These are phyloP conservation scores for Chalciporus sp. DNA, from an alignment of 1,284 basidiomycete species.

Conservation along the genomic window DNA sequence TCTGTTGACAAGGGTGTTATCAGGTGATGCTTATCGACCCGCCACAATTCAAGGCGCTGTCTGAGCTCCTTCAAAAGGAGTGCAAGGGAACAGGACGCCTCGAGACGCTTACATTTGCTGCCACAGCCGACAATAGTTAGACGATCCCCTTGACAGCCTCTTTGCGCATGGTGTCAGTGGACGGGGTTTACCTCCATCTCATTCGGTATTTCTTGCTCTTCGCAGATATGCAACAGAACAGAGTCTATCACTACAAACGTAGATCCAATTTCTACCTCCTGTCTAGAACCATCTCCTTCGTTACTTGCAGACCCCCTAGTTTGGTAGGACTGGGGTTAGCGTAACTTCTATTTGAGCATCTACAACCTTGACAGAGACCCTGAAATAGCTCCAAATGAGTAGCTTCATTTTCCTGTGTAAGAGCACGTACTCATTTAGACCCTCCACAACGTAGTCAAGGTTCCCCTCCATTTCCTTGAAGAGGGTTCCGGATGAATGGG, in stretches of 20 bases:
- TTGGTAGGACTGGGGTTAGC: conserved; percentile 13
- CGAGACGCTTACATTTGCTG: conserved; percentile 79
- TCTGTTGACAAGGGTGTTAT: conserved; percentile 7
- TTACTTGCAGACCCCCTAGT: conserved; percentile 6
- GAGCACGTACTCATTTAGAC: conserved; percentile 22
- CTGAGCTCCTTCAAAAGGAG: conserved; percentile 88
- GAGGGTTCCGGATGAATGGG: conserved; percentile 53
- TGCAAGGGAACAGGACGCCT: conserved; percentile 84
- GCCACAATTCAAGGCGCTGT: conserved; percentile 85
- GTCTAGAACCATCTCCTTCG: background rate
- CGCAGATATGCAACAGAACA: background rate
- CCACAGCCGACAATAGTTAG: conserved; percentile 47
- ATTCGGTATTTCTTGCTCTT: background rate
- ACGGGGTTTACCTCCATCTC: background rate
- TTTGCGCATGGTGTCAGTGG: background rate
- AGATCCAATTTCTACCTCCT: background rate
- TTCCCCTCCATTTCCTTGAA: conserved; percentile 12
- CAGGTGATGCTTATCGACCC: conserved; percentile 94
- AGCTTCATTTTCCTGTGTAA: background rate
- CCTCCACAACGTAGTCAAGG: conserved; percentile 23
- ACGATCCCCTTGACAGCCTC: background rate
- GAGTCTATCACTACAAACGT: background rate
- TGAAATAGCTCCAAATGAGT: background rate
- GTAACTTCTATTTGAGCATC: conserved; percentile 26
- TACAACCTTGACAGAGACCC: conserved; percentile 23